Evolutionary conservation across 148 eudicot genomes (phyloP).

Genomic region (Rhododendron simsii): DNA sequence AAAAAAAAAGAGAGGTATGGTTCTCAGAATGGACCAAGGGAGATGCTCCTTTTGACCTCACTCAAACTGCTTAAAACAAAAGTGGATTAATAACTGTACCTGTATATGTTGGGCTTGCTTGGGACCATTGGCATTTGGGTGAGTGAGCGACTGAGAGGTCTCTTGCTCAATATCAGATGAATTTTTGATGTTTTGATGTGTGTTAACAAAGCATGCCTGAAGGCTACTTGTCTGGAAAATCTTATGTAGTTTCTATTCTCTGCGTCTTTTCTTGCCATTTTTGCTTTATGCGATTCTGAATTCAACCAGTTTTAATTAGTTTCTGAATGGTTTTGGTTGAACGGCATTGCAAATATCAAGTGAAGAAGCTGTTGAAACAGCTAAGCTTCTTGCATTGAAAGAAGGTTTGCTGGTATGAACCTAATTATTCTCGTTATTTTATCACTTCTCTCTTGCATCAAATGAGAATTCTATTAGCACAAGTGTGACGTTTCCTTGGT

Average conservation of each 20-base stretch:
- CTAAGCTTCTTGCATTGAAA: slow-evolving; percentile 25
- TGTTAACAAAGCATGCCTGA: not conserved
- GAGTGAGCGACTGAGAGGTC: not conserved
- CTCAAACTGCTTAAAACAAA: not conserved
- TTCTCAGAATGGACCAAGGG: not conserved
- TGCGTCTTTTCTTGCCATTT: not conserved
- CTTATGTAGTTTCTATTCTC: not conserved
- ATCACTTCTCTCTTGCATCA: not conserved
- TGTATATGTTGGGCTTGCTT: not conserved
- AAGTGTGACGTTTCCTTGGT: not conserved
- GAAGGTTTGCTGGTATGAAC: slow-evolving; percentile 55
- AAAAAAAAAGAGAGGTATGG: not conserved
- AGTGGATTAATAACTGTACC: not conserved
- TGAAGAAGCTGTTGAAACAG: slow-evolving; percentile 61
- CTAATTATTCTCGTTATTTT: not conserved
- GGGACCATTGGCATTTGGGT: not conserved
- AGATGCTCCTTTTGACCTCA: not conserved
- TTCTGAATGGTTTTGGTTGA: not conserved
- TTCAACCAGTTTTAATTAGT: not conserved
- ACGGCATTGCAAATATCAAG: slow-evolving; percentile 29
- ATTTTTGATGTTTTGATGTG: not conserved
- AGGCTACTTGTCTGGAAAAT: not conserved
- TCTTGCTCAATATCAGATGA: not conserved
- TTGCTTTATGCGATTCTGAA: not conserved
- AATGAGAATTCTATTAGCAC: not conserved